Base-by-base conservation (phyloP, 768 basidiomycete species). In the Psilocybe cubensis region DNA sequence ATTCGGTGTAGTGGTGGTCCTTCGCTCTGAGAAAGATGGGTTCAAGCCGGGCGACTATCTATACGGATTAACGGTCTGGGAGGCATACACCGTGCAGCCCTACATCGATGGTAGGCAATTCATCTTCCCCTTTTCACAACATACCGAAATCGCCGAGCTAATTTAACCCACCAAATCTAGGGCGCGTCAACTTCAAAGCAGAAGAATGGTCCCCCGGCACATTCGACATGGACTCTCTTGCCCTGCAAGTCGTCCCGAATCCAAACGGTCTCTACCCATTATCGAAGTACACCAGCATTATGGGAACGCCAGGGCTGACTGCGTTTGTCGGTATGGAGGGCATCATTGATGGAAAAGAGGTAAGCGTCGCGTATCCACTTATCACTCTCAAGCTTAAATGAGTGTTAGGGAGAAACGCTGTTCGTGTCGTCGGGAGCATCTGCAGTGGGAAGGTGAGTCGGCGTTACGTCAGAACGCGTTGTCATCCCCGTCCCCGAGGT, bases 1-100 rank as follows among this genome's bases (percentile, higher is more conserved):
- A 27, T 70, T 63, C 51, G 81, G 77, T 20, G 70, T 83, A 10
- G 80, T 74, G 11, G 70, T 80, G 4, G 79, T 79, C 50, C 24
- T 80, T 14, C 76, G 78, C 29, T 80, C 79, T 0, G 78, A 82
- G 33, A 56, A 66, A 35, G 20, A 63, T 18, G 57, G 63, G 0
- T 66, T 76, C 46, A 69, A 74, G 51, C 60, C 58, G 5, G 80
- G 81, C 8, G 71, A 75, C 33, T 74, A 83, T 52, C 49, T 84
- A 2, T 76, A 75, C 52, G 79, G 76, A 0, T 4, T 56, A 5
- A 43, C 49, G 1, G 1, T 27, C 70, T 8, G 38, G 74, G 76
- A 53, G 38, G 70, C 52, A 1, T 43, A 28, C 27, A 46, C 44
- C 24, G 65, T 42, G 11, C 43, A 24, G 18, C 50, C 46, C 9